Evolutionary conservation across 2,329 filamentous ascomycete species (phyloP).

Genomic region (Claviceps pazoutovae): DNA sequence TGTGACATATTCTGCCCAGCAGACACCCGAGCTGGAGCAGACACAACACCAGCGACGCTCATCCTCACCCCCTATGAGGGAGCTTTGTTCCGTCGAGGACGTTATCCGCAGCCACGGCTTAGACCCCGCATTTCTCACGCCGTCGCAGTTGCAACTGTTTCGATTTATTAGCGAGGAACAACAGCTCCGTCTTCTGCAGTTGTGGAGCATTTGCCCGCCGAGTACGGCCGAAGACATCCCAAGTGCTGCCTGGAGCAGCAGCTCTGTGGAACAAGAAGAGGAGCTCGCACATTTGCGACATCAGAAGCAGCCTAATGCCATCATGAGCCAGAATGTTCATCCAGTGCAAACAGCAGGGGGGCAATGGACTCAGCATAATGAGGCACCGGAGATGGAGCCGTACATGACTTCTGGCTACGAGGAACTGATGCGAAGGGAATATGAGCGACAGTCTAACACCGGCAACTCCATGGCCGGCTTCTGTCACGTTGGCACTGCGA

Average conservation of each 20-base stretch:
- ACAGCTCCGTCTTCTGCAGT: constrained; percentile 60
- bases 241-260: constrained; percentile 37
- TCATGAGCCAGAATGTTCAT: constrained; percentile 42
- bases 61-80: constrained; percentile 35
- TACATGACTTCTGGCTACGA: constrained; percentile 80
- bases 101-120: constrained; percentile 55
- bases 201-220: constrained; percentile 73
- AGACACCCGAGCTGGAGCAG: constrained; percentile 12
- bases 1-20: constrained; percentile 20
- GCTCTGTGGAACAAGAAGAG: constrained; percentile 43
- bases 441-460: constrained; percentile 29
- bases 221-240: constrained; percentile 40
- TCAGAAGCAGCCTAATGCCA: constrained; percentile 27
- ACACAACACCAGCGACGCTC: constrained; percentile 25
- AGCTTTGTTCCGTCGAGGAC: constrained; percentile 37
- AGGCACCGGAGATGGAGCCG: constrained; percentile 47
- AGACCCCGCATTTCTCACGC: constrained; percentile 53
- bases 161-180: constrained; percentile 59
- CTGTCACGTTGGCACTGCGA: constrained; percentile 28
- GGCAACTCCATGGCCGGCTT: constrained; percentile 27
- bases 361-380: constrained; percentile 30
- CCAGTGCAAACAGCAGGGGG: constrained; percentile 38
- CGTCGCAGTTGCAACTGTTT: constrained; percentile 68
- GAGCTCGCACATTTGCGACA: constrained; percentile 47
- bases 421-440: constrained; percentile 48